Evolutionary conservation across 169 alveolate genomes (phyloP), one percentile per base, ranked within the genome.

Genomic region (Plasmodium reichenowi): DNA sequence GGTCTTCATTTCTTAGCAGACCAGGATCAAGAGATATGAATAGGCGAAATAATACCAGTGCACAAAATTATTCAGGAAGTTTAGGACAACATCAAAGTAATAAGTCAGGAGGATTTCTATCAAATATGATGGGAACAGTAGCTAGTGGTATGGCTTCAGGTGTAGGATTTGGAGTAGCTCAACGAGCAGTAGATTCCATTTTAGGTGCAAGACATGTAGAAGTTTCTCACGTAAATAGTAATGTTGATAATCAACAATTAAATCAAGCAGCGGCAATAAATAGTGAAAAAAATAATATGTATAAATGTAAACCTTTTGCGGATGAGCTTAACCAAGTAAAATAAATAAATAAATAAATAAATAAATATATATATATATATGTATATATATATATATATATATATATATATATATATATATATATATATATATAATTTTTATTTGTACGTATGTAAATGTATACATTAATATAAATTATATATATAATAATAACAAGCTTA

Each of bases 141-240:
- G 92, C 92, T 29, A 86, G 88, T 22, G 93, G 93, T 63, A 74
- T 88, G 93, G 89, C 93, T 5, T 88, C 93, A 43, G 93, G 93
- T 48, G 89, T 88, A 32, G 93, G 93, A 22, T 88, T 88, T 73
- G 93, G 93, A 67, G 72, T 88, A 26, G 93, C 93, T 2, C 93
- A 88, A 72, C 73, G 93, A 58, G 89, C 89, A 4, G 93, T 88
- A 20, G 93, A 88, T 45, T 59, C 89, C 48, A 24, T 88, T 26
- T 26, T 88, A 50, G 93, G 93, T 0, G 85, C 93, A 73, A 47
- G 93, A 54, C 93, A 88, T 50, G 71, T 88, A 8, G 93, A 88
- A 76, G 89, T 76, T 56, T 45, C 74, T 2, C 93, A 88, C 58
- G 38, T 17, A 17, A 76, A 88, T 88, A 88, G 67, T 50, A 32